Evolutionary conservation across 2,329 filamentous ascomycete species (phyloP).

Genomic region (Arthrobotrys sphaeroides): DNA sequence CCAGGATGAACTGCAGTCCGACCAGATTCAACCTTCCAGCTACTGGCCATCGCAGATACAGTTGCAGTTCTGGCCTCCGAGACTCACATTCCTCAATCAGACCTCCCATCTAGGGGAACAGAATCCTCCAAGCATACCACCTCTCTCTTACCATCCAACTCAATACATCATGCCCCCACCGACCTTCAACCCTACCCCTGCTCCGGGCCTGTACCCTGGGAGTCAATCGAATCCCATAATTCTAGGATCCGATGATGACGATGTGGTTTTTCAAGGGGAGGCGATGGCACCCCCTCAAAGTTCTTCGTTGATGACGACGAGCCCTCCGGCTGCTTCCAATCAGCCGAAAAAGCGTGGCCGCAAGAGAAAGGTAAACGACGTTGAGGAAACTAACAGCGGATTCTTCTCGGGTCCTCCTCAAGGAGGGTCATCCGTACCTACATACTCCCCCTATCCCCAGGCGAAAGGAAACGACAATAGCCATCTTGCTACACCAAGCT

Average conservation of each 20-base stretch:
- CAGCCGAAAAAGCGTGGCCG: background rate
- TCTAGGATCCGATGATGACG: background rate
- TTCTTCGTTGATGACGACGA: background rate
- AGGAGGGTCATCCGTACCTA: background rate
- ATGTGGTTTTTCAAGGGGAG: background rate
- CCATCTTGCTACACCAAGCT: background rate
- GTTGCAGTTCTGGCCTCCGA: background rate
- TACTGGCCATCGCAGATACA: background rate
- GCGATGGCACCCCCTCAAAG: background rate
- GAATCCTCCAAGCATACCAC: background rate
- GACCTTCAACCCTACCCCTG: no score
- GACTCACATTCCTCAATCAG: background rate
- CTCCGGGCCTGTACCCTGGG: background rate
- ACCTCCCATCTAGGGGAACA: background rate
- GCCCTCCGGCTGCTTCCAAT: background rate
- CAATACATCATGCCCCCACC: background rate
- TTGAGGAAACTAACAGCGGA: background rate
- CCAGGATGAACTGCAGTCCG: background rate
- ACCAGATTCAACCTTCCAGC: background rate
- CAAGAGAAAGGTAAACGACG: background rate
- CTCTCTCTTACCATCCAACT: background rate
- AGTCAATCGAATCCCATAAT: conserved; percentile 7
- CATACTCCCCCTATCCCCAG: background rate
- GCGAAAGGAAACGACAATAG: background rate
- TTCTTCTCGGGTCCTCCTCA: no score